Evolutionary conservation across 2,329 filamentous ascomycete genomes (phyloP), one percentile per base, ranked within the genome.

Genomic region (Pseudocercospora fuligena): DNA sequence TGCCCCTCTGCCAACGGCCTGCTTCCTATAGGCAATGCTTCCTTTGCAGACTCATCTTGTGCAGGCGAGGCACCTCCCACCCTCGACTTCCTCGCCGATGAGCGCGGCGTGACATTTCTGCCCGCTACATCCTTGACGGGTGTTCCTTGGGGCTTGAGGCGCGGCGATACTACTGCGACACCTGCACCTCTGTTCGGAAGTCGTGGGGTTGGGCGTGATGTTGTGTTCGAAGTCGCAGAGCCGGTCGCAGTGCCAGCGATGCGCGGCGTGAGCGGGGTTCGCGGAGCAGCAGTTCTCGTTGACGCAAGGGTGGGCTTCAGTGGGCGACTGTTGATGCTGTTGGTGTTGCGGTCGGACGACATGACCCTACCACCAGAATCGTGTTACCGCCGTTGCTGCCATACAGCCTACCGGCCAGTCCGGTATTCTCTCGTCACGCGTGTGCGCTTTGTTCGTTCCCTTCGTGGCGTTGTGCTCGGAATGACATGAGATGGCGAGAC

Each of bases 91-190:
- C 93, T 86, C 58, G 88, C 84, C 8, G 90, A 90, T 8, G 93
- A 93, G 70, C 93, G 88, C 60, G 93, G 92, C 3, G 93, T 96
- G 76, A 93, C 82, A 77, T 92, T 93, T 78, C 36, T 53, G 19
- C 79, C 85, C 78, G 87, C 87, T 27, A 63, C 63, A 60, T 86
- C 75, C 59, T 85, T 82, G 31, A 84, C 81, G 8, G 88, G 83
- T 53, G 86, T 84, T 53, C 84, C 68, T 46, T 71, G 71, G 25
- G 66, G 57, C 58, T 70, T 69, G 25, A 69, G 54, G 49, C 73
- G 63, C 16, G 74, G 71, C 33, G 73, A 70, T 23, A 70, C 53
- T 31, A 78, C 70, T 83, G 75, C 67, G 87, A 73, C 33, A 19
- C 16, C 40, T n/a, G 40, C 40, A 19, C 40, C 67, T 77, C 75